Evolutionary conservation across 2,329 filamentous ascomycete genomes (phyloP), one percentile per base, ranked within the genome.

Genomic region (Penicillium sp.): DNA sequence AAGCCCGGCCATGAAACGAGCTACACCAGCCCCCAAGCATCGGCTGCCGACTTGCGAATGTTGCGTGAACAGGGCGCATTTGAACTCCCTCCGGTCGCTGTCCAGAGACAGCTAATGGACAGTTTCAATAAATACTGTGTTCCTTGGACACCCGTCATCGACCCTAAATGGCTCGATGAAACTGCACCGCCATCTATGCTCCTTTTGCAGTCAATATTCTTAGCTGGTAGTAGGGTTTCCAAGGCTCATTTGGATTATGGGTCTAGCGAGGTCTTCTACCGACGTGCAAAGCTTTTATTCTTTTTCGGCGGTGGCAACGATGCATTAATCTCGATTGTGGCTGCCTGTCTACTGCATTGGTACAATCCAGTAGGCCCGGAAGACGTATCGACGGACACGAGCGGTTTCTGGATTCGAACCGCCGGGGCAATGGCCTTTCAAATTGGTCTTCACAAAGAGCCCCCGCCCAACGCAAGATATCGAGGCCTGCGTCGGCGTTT

Each of bases 331-430:
- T 74, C 67, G 2, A 71, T 74, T 39, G 69, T 71, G 12, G 70
- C 71, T 9, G 66, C 71, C 7, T 70, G 70, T 39, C 56, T 76
- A 0, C 49, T 76, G 31, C 73, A 75, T 54, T 76, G 73, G 74
- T 76, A 72, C 61, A 76, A 75, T 43, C 74, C 73, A 0, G 70
- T 74, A 54, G 72, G 73, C 0, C 72, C 73, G 0, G 72, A 75
- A 47, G 64, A 68, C 42, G 65, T 74, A 6, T 73, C 70, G 0
- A 65, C 73, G 0, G 71, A 76, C 45, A 75, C 72, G 0, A 75
- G 73, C 50, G 68, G 69, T 5, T 76, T 75, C 45, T 76, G 73
- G 73, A 65, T 75, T 28, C 66, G 72, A 10, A 70, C 73, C 2
- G 72, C 71, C n/a, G 68, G 70, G 6, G 70, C 72, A 2, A 65